Conservation (phyloP, 1,284 basidiomycete species). For the Pholiota adiposa region DNA sequence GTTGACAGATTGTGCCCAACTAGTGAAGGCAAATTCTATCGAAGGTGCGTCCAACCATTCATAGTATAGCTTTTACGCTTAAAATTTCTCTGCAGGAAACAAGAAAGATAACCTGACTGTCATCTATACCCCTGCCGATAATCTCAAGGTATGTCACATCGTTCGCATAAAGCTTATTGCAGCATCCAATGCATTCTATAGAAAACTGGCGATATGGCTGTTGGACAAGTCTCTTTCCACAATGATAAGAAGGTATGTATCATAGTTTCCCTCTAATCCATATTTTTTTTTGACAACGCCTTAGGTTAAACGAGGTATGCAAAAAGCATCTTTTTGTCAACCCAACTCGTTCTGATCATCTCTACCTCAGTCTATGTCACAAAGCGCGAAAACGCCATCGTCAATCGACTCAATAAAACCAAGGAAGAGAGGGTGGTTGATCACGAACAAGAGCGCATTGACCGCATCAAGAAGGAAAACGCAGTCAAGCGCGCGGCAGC, state of each 20-base stretch:
- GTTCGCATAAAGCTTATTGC: not conserved
- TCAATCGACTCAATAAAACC: constrained; percentile 96
- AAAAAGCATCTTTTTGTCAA: not conserved
- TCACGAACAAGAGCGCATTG: constrained; percentile 87
- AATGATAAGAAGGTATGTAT: constrained; percentile 76
- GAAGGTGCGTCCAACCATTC: constrained; percentile 62
- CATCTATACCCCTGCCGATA: constrained; percentile 92
- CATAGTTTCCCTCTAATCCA: not conserved
- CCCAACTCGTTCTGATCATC: not conserved
- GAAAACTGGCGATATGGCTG: constrained; percentile 97
- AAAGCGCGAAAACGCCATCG: constrained; percentile 86
- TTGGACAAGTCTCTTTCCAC: constrained; percentile 95
- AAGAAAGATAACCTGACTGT: constrained; percentile 94
- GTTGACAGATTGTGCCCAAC: constrained; percentile 87
- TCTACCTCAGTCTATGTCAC: constrained; percentile 66
- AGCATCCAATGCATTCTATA: not conserved
- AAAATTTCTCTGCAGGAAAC: constrained; percentile 67
- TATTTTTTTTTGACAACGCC: not conserved
- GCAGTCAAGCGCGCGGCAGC: constrained; percentile 70
- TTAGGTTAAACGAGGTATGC: constrained; percentile 79
- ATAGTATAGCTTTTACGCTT: not conserved
- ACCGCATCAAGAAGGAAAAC: constrained; percentile 80
- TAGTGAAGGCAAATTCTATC: constrained; percentile 98
- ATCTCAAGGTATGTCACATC: constrained; percentile 67
- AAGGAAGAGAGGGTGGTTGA: constrained; percentile 86